phyloP scores from a whole-genome alignment of 1,284 basidiomycete species.

The Mycosarcoma maydis region DNA sequence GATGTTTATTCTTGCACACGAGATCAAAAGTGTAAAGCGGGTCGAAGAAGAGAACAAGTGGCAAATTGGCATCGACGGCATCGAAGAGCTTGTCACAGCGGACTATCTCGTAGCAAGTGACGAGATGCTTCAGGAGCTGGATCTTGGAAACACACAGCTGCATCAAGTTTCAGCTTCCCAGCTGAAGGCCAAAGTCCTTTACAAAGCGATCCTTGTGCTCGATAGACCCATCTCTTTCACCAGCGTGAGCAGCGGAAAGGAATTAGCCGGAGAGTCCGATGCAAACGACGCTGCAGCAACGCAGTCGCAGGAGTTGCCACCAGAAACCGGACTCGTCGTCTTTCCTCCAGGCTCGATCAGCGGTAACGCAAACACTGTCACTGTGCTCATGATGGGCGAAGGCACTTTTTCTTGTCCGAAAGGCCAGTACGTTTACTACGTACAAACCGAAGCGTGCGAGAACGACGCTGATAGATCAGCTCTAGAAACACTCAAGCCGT shows the following conservation, averaged over 20 bases:
- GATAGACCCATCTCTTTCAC: conserved; percentile 37
- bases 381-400: conserved; percentile 76
- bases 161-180: not conserved
- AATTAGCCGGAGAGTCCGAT: not conserved
- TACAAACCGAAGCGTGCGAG: conserved; percentile 26
- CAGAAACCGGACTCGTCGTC: conserved; percentile 79
- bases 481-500: conserved; percentile 14
- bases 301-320: conserved; percentile 11
- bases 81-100: conserved; percentile 73
- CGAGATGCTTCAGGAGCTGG: conserved; percentile 68
- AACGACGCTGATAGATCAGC: not conserved
- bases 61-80: conserved; percentile 69
- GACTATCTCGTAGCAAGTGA: conserved; percentile 68
- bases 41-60: conserved; percentile 9
- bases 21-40: conserved; percentile 14
- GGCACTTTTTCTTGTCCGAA: conserved; percentile 84
- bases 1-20: conserved; percentile 54
- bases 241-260: not conserved
- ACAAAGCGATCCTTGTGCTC: conserved; percentile 38
- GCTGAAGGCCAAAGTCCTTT: conserved; percentile 1
- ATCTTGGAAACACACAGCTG: not conserved
- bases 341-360: conserved; percentile 76
- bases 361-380: conserved; percentile 71
- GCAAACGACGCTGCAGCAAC: not conserved
- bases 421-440: conserved; percentile 68